These are phyloP conservation scores for Aechmea fasciata DNA, from an alignment of 176 grass and related monocot species.

Conservation along the genomic window DNA sequence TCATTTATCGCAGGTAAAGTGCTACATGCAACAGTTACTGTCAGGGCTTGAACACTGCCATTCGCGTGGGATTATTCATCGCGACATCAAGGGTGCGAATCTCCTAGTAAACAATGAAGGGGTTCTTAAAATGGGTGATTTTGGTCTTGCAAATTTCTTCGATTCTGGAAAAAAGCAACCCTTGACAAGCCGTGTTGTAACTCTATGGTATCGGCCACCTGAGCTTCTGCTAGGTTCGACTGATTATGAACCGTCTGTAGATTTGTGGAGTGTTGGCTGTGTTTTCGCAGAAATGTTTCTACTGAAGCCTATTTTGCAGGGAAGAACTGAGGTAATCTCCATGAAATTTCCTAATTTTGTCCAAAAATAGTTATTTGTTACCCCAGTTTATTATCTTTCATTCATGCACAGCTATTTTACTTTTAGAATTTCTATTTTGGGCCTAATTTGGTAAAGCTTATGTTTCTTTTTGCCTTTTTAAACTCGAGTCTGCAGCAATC, in stretches of 20 bases:
- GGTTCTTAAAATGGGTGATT: constrained; percentile 92
- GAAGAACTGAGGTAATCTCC: constrained; percentile 81
- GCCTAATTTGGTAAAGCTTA: too few relatives aligned
- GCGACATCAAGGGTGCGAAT: constrained; percentile 97
- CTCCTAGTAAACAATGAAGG: constrained; percentile 89
- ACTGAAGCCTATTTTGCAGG: constrained; percentile 73
- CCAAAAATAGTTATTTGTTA: not conserved
- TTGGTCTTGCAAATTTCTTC: constrained; percentile 86
- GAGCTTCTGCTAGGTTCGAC: constrained; percentile 91
- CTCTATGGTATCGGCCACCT: constrained; percentile 94
- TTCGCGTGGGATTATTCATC: constrained; percentile 60
- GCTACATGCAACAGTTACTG: constrained; percentile 87
- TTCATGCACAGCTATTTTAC: too few relatives aligned
- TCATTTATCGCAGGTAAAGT: constrained; percentile 60
- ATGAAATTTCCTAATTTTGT: constrained; percentile 3
- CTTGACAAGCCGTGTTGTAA: constrained; percentile 92
- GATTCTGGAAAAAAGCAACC: constrained; percentile 45
- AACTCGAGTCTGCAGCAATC: too few relatives aligned
- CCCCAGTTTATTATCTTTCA: too few relatives aligned
- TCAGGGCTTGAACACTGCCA: constrained; percentile 84
- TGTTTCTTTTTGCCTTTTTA: too few relatives aligned
- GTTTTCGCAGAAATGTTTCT: constrained; percentile 87
- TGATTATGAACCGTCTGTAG: constrained; percentile 81
- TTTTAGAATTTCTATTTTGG: too few relatives aligned
- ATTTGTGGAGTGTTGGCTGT: constrained; percentile 94